Base-by-base conservation (phyloP, 129 eudicot genomes). In the Silybum marianum region DNA sequence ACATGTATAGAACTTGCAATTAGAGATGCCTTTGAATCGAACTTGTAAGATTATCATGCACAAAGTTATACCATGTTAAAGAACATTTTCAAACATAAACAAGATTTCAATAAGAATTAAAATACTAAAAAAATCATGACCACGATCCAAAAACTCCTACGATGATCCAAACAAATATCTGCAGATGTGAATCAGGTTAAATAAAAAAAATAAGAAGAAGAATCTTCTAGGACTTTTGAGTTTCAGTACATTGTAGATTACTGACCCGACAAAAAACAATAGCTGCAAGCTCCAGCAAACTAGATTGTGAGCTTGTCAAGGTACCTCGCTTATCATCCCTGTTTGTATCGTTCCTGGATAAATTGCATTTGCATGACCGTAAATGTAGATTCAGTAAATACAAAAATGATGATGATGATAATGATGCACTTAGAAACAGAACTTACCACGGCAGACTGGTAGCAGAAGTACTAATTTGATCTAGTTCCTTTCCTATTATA, bases 201-300 rank as follows among this genome's bases (percentile, higher is more conserved):
- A 65, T 82, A n/a, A 32, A 63, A 69, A 58, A 46, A 21, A 60
- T 25, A 75, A 62, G 6, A 71, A 69, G 51, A 3, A 73, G 5
- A 34, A 77, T 39, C 34, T 36, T 70, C 65, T 62, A 19, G 19
- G 71, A 60, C 60, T 67, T 48, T 48, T 66, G 6, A 48, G 48
- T 39, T 83, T 70, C 46, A 38, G 19, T 22, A 68, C 69, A 44
- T 60, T 70, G 67, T 54, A 58, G 38, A 73, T 28, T 62, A 81
- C 80, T 73, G 83, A 92, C 99, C 98, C 98, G 92, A 80, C 88
- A 90, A 81, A 96, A 87, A 71, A 90, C 93, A 80, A 88, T 88
- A 65, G 99, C 97, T 69, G 99, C 93, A 84, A 96, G 98, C 89
- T 96, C 97, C 90, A 93, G 80, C 84, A 96, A 36, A 54, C 88